These are phyloP conservation scores for Pezicula radicicola DNA, from an alignment of 2,329 filamentous ascomycete genomes.

Conservation along the genomic window DNA sequence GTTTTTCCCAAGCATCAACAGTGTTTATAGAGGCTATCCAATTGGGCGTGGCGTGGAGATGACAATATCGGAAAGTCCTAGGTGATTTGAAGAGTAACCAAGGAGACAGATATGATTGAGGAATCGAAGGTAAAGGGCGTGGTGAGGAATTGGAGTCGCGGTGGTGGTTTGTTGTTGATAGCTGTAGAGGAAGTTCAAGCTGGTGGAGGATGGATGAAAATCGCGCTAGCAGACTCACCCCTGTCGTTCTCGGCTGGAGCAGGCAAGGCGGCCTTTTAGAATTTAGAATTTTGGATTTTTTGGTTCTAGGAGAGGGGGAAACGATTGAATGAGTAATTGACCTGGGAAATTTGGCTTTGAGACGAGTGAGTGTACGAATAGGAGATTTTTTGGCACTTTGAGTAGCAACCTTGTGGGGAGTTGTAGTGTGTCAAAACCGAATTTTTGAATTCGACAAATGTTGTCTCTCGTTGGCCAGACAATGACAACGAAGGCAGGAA, in stretches of 20 bases:
- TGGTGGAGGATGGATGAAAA: not conserved
- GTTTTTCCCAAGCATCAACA: slow-evolving; percentile 18
- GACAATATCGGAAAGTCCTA: slow-evolving; percentile 1
- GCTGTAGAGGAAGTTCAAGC: not conserved
- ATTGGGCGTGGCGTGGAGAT: slow-evolving; percentile 2
- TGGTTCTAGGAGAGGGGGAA: not conserved
- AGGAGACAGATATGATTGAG: slow-evolving; percentile 9
- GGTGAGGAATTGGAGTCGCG: slow-evolving; percentile 5
- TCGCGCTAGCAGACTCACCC: not conserved
- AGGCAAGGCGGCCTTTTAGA: too few relatives aligned
- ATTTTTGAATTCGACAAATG: too few relatives aligned
- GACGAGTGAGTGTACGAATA: too few relatives aligned
- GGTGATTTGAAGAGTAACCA: slow-evolving; percentile 14
- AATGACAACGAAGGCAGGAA: too few relatives aligned
- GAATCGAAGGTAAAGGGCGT: slow-evolving; percentile 6
- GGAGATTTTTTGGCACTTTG: too few relatives aligned
- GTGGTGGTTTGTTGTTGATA: not conserved
- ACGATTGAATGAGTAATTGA: not conserved
- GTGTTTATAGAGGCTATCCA: slow-evolving; percentile 13
- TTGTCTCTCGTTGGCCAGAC: too few relatives aligned
- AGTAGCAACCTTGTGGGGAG: too few relatives aligned
- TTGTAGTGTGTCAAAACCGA: too few relatives aligned
- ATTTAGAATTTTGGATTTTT: too few relatives aligned
- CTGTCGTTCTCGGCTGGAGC: too few relatives aligned
- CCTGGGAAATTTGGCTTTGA: not conserved